These are phyloP conservation scores for Saccharomycopsis oosterbeekiorum DNA, from an alignment of 805 yeast genomes.

Conservation along the genomic window DNA sequence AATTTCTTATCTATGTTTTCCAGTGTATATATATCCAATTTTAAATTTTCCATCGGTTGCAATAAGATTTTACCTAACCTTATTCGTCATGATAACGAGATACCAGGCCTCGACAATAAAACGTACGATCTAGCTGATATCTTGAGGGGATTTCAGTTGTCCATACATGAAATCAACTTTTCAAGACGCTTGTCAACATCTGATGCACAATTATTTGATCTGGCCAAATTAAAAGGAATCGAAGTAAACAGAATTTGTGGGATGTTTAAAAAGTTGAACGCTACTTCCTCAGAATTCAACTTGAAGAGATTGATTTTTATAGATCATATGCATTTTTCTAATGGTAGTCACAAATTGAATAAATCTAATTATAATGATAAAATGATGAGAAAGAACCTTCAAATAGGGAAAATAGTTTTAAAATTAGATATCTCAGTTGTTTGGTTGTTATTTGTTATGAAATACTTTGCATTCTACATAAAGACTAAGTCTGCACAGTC, in stretches of 20 bases:
- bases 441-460: constrained; percentile 10
- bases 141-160: constrained; percentile 11
- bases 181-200: not conserved
- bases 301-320: not conserved
- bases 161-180: constrained; percentile 6
- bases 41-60: constrained; percentile 10
- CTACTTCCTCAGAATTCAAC: not conserved
- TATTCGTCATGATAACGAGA: not conserved
- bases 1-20: not conserved
- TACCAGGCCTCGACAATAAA: not conserved
- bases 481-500: not conserved
- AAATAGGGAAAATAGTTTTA: not conserved
- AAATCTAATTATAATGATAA: not conserved
- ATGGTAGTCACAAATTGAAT: not conserved
- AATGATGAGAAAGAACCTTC: not conserved
- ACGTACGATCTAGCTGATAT: constrained; percentile 3
- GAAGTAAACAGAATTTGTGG: not conserved
- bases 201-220: not conserved
- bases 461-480: not conserved
- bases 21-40: not conserved
- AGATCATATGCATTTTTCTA: not conserved
- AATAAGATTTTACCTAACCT: constrained; percentile 8
- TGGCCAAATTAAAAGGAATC: not conserved
- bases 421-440: constrained; percentile 5
- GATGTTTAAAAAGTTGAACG: not conserved